Evolutionary conservation across 1,284 basidiomycete genomes (phyloP), one percentile per base, ranked within the genome.

Genomic region (Leucoagaricus sp.): DNA sequence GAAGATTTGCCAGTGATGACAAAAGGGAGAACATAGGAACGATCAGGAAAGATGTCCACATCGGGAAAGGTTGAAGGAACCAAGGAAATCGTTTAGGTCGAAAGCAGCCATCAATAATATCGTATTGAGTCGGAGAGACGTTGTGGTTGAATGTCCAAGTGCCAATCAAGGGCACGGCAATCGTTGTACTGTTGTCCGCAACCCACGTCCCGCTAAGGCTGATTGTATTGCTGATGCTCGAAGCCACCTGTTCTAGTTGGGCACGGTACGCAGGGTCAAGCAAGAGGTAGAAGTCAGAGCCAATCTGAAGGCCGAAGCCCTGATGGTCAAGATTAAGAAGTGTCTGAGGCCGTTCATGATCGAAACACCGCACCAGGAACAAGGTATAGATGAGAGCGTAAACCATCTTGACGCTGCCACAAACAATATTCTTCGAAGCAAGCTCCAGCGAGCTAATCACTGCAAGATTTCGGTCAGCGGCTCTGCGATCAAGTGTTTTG

Each of bases 301-400:
- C 93, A 58, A 95, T 91, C 60, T 93, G 89, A 49, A 96, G 80
- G 53, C 92, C 92, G 69, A 95, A 95, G 1, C 93, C 93, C 82
- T 84, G 60, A 28, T 38, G 47, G 41, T 4, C n/a, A 7, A 26
- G 48, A 5, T 19, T 21, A 38, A 31, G n/a, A 50, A 53, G 61
- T 47, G 57, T 51, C n/a, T 62, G 23, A 13, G 21, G 5, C 5
- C 9, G 21, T 23, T 33, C 6, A 1, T 25, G 4, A 19, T 21
- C 12, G 13, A 17, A 36, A 5, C 19, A 55, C 45, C 63, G 51
- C 60, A 85, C 84, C 65, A 94, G 72, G 70, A 94, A 94, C n/a
- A 94, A 76, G 0, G 92, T 93, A 67, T 94, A 94, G 52, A 94
- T 94, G 59, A 94, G 79, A 17, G 92, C 90, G 62, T 93, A 94